phyloP scores from a whole-genome alignment of 2,329 filamentous ascomycete species.

The Chrysosporium keratinophilum region DNA sequence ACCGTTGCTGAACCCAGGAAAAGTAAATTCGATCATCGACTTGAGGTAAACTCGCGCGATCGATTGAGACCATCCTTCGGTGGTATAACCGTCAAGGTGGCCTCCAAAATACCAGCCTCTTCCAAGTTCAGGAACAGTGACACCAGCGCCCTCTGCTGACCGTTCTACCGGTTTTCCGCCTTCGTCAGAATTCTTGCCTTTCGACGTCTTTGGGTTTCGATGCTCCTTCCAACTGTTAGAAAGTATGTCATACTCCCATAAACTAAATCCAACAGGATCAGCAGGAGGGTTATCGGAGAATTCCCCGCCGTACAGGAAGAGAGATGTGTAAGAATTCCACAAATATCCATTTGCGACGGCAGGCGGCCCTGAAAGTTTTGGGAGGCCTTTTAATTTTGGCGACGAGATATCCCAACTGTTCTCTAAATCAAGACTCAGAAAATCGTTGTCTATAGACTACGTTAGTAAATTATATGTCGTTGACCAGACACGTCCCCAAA shows the following conservation, averaged over 20 bases:
- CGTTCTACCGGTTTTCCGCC: slow-evolving; percentile 52
- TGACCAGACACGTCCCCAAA: slow-evolving; percentile 19
- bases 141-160: slow-evolving; percentile 61
- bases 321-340: slow-evolving; percentile 59
- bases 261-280: slow-evolving; percentile 49
- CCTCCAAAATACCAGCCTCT: slow-evolving; percentile 71
- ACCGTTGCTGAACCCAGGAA: slow-evolving; percentile 57
- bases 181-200: slow-evolving; percentile 51
- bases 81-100: slow-evolving; percentile 56
- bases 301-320: slow-evolving; percentile 66
- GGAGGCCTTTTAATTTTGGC: slow-evolving; percentile 52
- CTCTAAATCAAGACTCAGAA: slow-evolving; percentile 60
- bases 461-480: neutral
- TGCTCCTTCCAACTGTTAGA: slow-evolving; percentile 54
- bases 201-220: slow-evolving; percentile 49
- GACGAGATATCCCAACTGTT: slow-evolving; percentile 59
- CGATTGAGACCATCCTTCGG: slow-evolving; percentile 57
- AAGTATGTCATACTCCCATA: slow-evolving; percentile 60
- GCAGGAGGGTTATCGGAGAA: slow-evolving; percentile 54
- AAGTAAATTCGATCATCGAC: slow-evolving; percentile 65
- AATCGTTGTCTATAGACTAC: slow-evolving; percentile 52
- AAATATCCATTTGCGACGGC: slow-evolving; percentile 62
- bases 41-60: slow-evolving; percentile 58
- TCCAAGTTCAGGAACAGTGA: slow-evolving; percentile 59
- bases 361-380: slow-evolving; percentile 58